Percentiles rank a stretch among this genome's conserved stretches.
phyloP scores from a whole-genome alignment of 345 rosid genomes.

The Sisymbrium altissimum region DNA sequence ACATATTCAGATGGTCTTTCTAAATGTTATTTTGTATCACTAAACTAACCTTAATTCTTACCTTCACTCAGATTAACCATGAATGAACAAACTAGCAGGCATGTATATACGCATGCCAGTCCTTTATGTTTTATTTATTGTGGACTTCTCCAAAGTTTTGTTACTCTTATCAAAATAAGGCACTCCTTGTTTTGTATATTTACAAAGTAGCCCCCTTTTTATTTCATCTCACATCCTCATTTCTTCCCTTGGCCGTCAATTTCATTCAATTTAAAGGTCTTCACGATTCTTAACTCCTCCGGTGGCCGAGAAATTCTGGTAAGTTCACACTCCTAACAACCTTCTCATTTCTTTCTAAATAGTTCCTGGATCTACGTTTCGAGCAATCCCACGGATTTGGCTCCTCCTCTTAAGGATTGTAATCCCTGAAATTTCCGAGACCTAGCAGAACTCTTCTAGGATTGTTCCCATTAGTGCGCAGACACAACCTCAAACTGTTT shows the following conservation, averaged over 20 bases:
- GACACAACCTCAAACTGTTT: not conserved
- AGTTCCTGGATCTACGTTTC: not conserved
- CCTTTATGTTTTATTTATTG: not conserved
- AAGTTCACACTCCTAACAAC: not conserved
- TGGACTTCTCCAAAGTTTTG: not conserved
- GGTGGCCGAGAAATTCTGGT: conserved; percentile 18
- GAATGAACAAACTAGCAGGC: too few species aligned
- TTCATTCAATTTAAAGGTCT: not conserved
- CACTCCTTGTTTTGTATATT: not conserved
- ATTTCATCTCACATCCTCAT: not conserved
- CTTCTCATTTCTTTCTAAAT: not conserved
- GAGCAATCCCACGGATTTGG: not conserved
- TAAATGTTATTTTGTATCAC: too few species aligned
- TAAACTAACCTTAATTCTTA: too few species aligned
- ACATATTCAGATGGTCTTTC: too few species aligned
- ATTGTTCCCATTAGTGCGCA: not conserved
- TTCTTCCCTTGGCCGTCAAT: not conserved
- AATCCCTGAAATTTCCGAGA: too few species aligned
- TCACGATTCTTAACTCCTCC: not conserved
- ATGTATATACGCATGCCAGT: too few species aligned
- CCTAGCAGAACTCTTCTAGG: not conserved
- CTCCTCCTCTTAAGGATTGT: not conserved
- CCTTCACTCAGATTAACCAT: too few species aligned
- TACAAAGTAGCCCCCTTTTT: not conserved
- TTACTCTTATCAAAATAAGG: not conserved